phyloP scores from a whole-genome alignment of 2,329 filamentous ascomycete genomes.

The Colletotrichum sp. region DNA sequence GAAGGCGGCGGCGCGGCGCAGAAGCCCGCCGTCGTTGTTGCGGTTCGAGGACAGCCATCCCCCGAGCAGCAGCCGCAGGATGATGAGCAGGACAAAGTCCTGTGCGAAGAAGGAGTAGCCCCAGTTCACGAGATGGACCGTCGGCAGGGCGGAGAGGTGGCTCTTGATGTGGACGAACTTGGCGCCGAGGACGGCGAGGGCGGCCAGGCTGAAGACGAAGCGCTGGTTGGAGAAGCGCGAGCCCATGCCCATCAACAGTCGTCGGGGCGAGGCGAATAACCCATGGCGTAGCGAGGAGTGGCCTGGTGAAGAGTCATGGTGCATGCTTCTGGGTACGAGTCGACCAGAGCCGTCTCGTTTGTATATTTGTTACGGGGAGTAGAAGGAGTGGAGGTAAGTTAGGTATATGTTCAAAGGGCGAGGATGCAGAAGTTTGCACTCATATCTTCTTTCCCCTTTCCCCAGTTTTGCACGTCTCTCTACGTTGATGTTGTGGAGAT shows the following conservation, averaged over 20 bases:
- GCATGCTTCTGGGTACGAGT: background rate
- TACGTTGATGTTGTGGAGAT: background rate
- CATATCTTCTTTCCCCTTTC: background rate
- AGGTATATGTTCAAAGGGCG: background rate
- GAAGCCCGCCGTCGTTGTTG: background rate
- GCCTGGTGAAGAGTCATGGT: background rate
- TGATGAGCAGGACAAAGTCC: slow-evolving; percentile 34
- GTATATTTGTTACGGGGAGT: background rate
- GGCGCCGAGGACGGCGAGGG: slow-evolving; percentile 32
- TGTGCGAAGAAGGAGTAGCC: slow-evolving; percentile 40
- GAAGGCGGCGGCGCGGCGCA: background rate
- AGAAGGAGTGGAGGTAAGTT: background rate
- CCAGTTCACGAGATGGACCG: slow-evolving; percentile 32
- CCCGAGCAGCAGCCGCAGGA: slow-evolving; percentile 34
- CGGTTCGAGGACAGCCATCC: slow-evolving; percentile 23
- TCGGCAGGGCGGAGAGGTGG: slow-evolving; percentile 33
- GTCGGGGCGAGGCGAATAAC: background rate
- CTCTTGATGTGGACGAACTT: slow-evolving; percentile 37
- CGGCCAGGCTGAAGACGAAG: slow-evolving; percentile 35
- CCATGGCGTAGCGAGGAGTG: background rate
- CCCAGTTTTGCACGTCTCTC: background rate
- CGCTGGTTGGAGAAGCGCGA: slow-evolving; percentile 21
- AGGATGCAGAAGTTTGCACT: background rate
- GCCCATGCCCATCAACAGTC: background rate
- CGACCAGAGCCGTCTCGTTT: background rate